A percentile compares a stretch with the other conserved stretches of the same genome.
Conservation (phyloP, 805 yeast genomes). For the Metschnikowia gelsemii region DNA sequence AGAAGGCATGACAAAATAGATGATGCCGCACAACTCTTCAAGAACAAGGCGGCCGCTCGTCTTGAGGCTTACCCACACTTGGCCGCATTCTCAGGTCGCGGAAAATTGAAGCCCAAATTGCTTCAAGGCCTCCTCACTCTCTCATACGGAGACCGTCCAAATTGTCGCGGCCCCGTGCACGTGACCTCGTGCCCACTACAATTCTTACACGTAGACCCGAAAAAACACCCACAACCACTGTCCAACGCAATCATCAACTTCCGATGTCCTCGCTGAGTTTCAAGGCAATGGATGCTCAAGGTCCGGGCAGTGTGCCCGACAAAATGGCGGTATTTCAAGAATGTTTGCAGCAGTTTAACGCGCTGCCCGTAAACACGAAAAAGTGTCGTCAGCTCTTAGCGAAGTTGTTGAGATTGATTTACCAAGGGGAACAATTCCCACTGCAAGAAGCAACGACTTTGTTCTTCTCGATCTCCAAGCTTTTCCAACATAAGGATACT, state of each 20-base stretch:
- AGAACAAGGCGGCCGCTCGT: too few species aligned
- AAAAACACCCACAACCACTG: slow-evolving; percentile 14
- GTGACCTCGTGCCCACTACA: slow-evolving; percentile 18
- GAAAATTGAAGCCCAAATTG: too few species aligned
- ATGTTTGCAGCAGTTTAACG: slow-evolving; percentile 88
- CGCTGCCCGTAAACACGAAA: slow-evolving; percentile 83
- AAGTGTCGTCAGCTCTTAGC: slow-evolving; percentile 83
- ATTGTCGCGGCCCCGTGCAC: slow-evolving; percentile 9
- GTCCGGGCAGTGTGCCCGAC: slow-evolving; percentile 69
- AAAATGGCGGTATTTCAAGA: slow-evolving; percentile 97
- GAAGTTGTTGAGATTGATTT: slow-evolving; percentile 75
- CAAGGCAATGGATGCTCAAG: slow-evolving; percentile 75
- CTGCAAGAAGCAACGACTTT: slow-evolving; percentile 85
- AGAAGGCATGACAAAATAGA: too few species aligned
- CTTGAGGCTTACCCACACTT: too few species aligned
- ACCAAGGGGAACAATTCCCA: slow-evolving; percentile 85
- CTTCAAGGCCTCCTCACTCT: too few species aligned
- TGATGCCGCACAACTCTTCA: too few species aligned
- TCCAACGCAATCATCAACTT: slow-evolving; percentile 11
- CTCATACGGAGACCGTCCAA: neutral
- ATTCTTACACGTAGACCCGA: slow-evolving; percentile 20
- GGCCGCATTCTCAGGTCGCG: too few species aligned
- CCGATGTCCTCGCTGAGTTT: slow-evolving; percentile 79
- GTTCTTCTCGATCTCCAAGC: slow-evolving; percentile 89
- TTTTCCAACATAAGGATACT: slow-evolving; percentile 89